phyloP scores from a whole-genome alignment of 163 green algal species.

The Chlamydomonas reinhardtii region DNA sequence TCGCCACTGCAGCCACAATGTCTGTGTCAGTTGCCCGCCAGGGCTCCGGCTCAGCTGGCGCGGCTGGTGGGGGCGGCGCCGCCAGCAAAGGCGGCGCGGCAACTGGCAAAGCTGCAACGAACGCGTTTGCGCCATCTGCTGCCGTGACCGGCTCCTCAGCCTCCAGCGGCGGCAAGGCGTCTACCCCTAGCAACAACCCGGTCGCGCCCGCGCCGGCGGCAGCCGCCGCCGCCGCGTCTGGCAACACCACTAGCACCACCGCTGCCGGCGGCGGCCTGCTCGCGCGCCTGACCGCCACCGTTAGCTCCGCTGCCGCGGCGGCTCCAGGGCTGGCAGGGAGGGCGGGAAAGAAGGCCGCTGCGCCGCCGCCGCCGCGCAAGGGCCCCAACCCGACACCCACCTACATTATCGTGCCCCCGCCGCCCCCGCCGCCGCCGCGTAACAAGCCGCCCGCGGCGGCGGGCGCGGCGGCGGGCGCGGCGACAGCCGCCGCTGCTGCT shows the following conservation, averaged over 20 bases:
- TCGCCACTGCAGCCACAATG: not conserved
- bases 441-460: not conserved
- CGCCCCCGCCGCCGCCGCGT: slow-evolving; percentile 24
- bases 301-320: not conserved
- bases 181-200: not conserved
- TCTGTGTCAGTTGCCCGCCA: not conserved
- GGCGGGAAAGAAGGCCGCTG: slow-evolving; percentile 16
- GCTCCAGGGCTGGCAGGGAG: not conserved
- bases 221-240: too few relatives aligned
- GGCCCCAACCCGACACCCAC: not conserved
- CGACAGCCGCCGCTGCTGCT: too few relatives aligned
- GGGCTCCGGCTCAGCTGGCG: too few relatives aligned
- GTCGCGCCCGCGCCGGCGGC: too few relatives aligned
- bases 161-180: not conserved
- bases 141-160: too few relatives aligned
- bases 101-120: too few relatives aligned
- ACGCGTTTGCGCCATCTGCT: too few relatives aligned
- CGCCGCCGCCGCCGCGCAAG: not conserved
- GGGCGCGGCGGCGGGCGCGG: too few relatives aligned
- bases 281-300: slow-evolving; percentile 6
- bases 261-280: not conserved
- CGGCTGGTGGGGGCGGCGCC: too few relatives aligned
- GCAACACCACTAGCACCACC: not conserved
- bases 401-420: slow-evolving; percentile 34
- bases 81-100: too few relatives aligned